A percentile compares a stretch with the other conserved stretches of the same genome.
phyloP scores from a whole-genome alignment of 331 rosid species.

The Pyrus hybrid region DNA sequence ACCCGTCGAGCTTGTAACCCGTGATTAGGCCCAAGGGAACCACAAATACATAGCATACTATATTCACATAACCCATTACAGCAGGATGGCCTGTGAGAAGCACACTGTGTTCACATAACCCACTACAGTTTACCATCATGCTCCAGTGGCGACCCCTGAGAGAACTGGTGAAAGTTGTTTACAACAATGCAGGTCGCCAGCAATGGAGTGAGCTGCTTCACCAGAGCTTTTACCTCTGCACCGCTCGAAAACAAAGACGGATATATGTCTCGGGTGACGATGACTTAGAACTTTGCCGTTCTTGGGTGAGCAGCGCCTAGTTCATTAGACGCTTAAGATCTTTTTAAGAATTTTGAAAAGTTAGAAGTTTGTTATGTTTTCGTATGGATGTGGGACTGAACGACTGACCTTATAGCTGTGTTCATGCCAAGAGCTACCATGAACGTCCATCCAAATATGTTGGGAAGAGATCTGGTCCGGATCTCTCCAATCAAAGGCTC shows the following conservation, averaged over 20 bases:
- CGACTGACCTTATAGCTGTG: not conserved
- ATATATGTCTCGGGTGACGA: constrained; percentile 7
- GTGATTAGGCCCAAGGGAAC: constrained; percentile 57
- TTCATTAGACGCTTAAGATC: constrained; percentile 46
- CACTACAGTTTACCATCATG: constrained; percentile 66
- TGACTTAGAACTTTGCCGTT: constrained; percentile 40
- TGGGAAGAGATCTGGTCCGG: not conserved
- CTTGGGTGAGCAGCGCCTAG: constrained; percentile 74
- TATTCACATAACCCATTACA: too few relatives aligned
- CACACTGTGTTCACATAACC: constrained; percentile 60
- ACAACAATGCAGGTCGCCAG: constrained; percentile 56
- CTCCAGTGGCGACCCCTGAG: constrained; percentile 73
- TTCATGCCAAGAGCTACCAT: not conserved
- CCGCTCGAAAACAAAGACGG: constrained; percentile 45
- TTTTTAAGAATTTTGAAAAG: too few relatives aligned
- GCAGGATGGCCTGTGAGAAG: constrained; percentile 5
- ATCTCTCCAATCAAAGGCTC: too few relatives aligned
- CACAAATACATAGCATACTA: constrained; percentile 34
- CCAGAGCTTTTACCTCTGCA: constrained; percentile 31
- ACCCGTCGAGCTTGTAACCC: constrained; percentile 40
- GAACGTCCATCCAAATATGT: constrained; percentile 20
- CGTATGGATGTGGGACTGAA: too few relatives aligned
- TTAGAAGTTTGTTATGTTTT: not conserved
- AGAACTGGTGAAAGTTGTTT: constrained; percentile 75
- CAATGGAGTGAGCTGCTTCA: constrained; percentile 49